A percentile compares a stretch with the other conserved stretches of the same genome.
phyloP scores from a whole-genome alignment of 176 grass and related monocot genomes.

The Oryza longistaminata region DNA sequence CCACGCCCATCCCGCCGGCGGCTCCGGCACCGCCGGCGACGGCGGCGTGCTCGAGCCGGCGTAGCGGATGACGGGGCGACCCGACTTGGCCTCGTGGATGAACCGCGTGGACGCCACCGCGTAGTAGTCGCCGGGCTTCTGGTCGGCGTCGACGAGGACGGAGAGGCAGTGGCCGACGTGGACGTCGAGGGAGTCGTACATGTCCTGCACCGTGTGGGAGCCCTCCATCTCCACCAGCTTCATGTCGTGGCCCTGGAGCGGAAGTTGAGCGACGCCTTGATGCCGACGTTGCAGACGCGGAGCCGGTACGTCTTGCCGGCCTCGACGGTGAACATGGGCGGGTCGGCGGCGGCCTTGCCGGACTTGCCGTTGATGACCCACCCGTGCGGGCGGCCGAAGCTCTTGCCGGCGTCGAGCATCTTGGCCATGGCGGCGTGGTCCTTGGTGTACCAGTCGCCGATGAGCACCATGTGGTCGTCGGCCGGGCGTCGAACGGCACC shows the following conservation, averaged over 20 bases:
- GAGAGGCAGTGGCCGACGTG: conserved; percentile 72
- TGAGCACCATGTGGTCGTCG: conserved; percentile 54
- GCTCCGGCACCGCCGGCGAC: conserved; percentile 29
- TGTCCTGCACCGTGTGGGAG: conserved; percentile 61
- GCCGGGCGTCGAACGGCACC: conserved; percentile 60
- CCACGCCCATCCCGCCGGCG: conserved; percentile 62
- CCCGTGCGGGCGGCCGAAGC: conserved; percentile 48
- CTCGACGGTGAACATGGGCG: conserved; percentile 61
- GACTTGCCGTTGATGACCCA: conserved; percentile 64
- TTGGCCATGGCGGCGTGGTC: conserved; percentile 49
- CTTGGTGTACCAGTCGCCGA: conserved; percentile 81
- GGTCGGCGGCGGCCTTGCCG: background rate
- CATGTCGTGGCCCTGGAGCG: conserved; percentile 76
- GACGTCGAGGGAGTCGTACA: conserved; percentile 60
- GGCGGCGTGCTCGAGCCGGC: conserved; percentile 54
- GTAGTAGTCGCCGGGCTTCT: conserved; percentile 68
- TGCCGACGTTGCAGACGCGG: conserved; percentile 69
- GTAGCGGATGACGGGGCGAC: conserved; percentile 52
- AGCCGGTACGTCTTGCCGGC: conserved; percentile 62
- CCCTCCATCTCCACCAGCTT: conserved; percentile 70
- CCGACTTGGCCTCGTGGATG: conserved; percentile 29
- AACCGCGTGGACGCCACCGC: conserved; percentile 65
- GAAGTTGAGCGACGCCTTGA: conserved; percentile 78
- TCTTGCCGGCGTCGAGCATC: conserved; percentile 43
- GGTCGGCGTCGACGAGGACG: conserved; percentile 62